Evolutionary conservation across 768 basidiomycete species (phyloP).

Genomic region (Tubosaeta sp.): DNA sequence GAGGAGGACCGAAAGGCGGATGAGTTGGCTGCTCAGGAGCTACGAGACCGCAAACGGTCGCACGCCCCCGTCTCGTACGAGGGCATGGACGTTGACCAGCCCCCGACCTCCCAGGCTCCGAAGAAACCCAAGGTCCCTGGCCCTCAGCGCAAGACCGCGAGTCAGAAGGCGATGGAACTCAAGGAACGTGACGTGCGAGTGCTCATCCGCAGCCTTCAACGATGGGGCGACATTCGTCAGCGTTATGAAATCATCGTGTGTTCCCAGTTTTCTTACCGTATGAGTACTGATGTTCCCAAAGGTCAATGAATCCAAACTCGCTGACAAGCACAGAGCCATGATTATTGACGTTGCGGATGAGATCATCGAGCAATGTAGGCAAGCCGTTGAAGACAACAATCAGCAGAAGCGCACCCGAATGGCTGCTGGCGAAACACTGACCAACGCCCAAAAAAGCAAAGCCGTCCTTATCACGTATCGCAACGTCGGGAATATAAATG

Average conservation of each 20-base stretch:
- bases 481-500: conserved; percentile 91
- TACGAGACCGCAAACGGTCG: conserved; percentile 74
- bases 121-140: conserved; percentile 74
- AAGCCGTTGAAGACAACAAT: conserved; percentile 81
- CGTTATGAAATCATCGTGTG: conserved; percentile 93
- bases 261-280: conserved; percentile 15
- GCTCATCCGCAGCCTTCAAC: conserved; percentile 88
- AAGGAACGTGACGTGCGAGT: conserved; percentile 97
- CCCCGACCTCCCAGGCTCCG: conserved; percentile 52
- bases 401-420: conserved; percentile 71
- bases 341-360: conserved; percentile 90
- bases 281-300: conserved; percentile 28
- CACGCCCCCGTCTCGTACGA: conserved; percentile 88
- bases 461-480: conserved; percentile 91
- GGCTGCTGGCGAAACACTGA: conserved; percentile 82
- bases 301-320: conserved; percentile 86
- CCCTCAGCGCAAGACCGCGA: conserved; percentile 81
- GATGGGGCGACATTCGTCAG: conserved; percentile 95
- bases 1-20: conserved; percentile 72
- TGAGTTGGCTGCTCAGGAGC: conserved; percentile 63
- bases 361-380: conserved; percentile 79
- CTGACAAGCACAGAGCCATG: conserved; percentile 91
- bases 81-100: conserved; percentile 88
- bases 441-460: conserved; percentile 94
- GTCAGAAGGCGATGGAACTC: conserved; percentile 92